Percentiles rank a stretch among this genome's conserved stretches.
Conservation (phyloP, 2,329 filamentous ascomycete species). For the Penicillium sp. region DNA sequence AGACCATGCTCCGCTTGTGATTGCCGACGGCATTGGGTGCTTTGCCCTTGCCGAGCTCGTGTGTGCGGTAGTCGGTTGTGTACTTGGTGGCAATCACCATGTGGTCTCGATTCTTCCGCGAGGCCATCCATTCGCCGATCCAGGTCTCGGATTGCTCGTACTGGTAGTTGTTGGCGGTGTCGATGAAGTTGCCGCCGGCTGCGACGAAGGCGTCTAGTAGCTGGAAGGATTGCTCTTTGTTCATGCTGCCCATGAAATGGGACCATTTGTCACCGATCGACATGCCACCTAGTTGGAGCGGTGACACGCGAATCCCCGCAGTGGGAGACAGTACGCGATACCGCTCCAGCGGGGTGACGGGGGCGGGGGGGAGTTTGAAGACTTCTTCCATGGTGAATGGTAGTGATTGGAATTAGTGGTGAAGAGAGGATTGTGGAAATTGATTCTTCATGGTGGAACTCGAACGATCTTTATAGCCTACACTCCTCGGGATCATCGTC, state of each 20-base stretch:
- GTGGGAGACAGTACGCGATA: constrained; percentile 61
- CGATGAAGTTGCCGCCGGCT: constrained; percentile 65
- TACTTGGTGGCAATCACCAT: constrained; percentile 66
- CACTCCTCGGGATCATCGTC: too few relatives aligned
- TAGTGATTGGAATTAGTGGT: background rate
- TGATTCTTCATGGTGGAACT: background rate
- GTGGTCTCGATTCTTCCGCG: constrained; percentile 37
- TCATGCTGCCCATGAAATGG: constrained; percentile 56
- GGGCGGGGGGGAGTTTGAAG: constrained; percentile 39
- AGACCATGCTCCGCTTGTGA: constrained; percentile 38
- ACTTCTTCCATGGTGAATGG: constrained; percentile 22
- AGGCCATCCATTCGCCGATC: constrained; percentile 64
- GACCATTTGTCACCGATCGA: constrained; percentile 36
- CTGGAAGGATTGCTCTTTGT: constrained; percentile 54
- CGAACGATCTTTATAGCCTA: background rate
- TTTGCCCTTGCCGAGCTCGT: constrained; percentile 39
- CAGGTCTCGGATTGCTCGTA: constrained; percentile 56
- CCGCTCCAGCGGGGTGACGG: constrained; percentile 26
- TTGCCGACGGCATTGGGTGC: constrained; percentile 45
- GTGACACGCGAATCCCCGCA: constrained; percentile 59
- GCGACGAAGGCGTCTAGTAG: constrained; percentile 61
- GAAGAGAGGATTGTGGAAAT: constrained; percentile 1
- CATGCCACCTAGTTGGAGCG: constrained; percentile 43
- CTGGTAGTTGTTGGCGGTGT: constrained; percentile 64
- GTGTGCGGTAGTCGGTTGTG: constrained; percentile 51